Evolutionary conservation across 805 yeast species (phyloP).

Genomic region (Saccharomycopsis guyanensis): DNA sequence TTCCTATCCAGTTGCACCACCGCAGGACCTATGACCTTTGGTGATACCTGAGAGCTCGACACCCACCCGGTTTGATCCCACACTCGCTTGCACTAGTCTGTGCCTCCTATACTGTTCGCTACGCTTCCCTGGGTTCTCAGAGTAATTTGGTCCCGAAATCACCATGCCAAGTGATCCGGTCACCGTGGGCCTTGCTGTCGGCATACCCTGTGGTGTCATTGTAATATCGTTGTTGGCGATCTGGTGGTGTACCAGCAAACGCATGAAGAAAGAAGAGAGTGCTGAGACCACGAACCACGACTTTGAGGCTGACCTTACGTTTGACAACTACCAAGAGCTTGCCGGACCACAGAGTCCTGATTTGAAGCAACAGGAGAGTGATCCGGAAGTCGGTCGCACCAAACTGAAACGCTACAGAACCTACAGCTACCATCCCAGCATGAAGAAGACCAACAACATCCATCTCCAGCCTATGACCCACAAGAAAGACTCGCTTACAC

Average conservation of each 20-base stretch:
- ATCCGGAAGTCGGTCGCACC: background rate
- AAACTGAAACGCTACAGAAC: slow-evolving; percentile 18
- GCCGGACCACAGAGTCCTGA: slow-evolving; percentile 14
- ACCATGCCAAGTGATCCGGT: slow-evolving; percentile 9
- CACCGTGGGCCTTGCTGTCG: slow-evolving; percentile 21
- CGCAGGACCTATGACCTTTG: too few species aligned
- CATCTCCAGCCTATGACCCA: background rate
- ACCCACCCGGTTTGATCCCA: too few species aligned
- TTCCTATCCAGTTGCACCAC: too few species aligned
- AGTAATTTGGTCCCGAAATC: too few species aligned
- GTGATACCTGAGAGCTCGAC: too few species aligned
- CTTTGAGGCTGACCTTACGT: slow-evolving; percentile 20
- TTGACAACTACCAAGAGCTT: slow-evolving; percentile 19
- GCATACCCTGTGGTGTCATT: slow-evolving; percentile 18
- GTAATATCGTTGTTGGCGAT: slow-evolving; percentile 4
- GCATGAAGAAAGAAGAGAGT: slow-evolving; percentile 6
- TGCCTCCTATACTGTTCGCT: too few species aligned
- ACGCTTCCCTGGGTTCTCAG: too few species aligned
- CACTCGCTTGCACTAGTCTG: too few species aligned
- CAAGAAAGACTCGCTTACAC: slow-evolving; percentile 1
- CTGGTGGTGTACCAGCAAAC: slow-evolving; percentile 2
- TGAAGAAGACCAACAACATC: slow-evolving; percentile 1
- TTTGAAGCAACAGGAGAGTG: background rate
- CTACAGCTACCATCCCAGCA: slow-evolving; percentile 20
- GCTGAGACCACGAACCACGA: slow-evolving; percentile 8